Evolutionary conservation across 257 asterid species (phyloP).

Genomic region (Ophiorrhiza pumila): DNA sequence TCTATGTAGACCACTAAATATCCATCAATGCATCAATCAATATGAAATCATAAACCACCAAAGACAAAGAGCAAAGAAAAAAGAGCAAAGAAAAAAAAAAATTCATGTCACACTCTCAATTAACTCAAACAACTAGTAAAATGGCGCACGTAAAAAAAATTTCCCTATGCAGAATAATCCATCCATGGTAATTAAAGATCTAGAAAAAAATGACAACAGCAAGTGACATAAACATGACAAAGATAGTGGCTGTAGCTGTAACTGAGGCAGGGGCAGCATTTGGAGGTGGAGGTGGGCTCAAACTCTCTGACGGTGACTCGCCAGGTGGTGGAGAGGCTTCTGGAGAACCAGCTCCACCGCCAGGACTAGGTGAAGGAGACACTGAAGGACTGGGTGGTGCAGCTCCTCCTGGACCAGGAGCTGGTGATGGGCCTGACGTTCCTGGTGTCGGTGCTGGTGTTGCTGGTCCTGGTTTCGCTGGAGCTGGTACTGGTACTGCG

Average conservation of each 20-base stretch:
- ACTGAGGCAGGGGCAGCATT: constrained; percentile 8
- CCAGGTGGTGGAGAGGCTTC: neutral
- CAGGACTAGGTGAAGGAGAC: neutral
- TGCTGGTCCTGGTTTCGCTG: constrained; percentile 9
- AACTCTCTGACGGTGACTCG: neutral
- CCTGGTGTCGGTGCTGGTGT: neutral
- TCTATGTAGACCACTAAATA: neutral
- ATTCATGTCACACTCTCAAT: neutral
- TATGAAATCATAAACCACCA: neutral
- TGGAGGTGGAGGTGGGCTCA: constrained; percentile 11
- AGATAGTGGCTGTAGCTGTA: neutral
- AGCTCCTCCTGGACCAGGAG: neutral
- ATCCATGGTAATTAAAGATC: neutral
- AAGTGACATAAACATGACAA: constrained; percentile 9
- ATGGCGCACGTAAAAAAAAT: neutral
- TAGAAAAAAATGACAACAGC: constrained; percentile 10
- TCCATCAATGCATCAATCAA: constrained; percentile 3
- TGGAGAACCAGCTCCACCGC: neutral
- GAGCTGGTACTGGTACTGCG: neutral
- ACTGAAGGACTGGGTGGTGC: neutral
- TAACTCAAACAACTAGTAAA: neutral
- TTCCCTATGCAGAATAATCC: neutral
- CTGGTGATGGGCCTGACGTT: neutral
- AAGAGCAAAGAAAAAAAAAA: neutral
- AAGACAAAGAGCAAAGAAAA: neutral